Conservation (phyloP, 108 stramenopile genomes). For the Fistulifera solaris region DNA sequence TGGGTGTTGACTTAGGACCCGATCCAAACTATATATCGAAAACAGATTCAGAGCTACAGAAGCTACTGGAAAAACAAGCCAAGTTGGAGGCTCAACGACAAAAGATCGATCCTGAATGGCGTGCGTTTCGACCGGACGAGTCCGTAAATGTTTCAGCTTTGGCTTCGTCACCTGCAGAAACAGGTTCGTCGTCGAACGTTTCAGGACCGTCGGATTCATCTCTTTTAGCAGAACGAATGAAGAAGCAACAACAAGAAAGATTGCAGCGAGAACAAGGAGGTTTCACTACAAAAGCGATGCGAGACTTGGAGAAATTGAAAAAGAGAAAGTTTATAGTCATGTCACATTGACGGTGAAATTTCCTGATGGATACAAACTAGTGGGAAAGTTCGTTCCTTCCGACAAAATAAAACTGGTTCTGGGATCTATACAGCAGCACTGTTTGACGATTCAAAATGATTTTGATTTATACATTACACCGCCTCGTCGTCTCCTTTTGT, state of each 20-base stretch:
- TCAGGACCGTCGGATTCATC: slow-evolving; percentile 34
- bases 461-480: slow-evolving; percentile 78
- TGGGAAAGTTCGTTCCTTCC: slow-evolving; percentile 52
- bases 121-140: slow-evolving; percentile 36
- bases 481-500: slow-evolving; percentile 43
- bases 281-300: slow-evolving; percentile 81
- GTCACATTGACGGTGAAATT: slow-evolving; percentile 57
- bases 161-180: slow-evolving; percentile 4
- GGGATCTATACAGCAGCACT: slow-evolving; percentile 16
- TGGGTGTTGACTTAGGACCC: slow-evolving; percentile 43
- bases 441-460: slow-evolving; percentile 4
- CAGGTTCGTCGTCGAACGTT: not conserved
- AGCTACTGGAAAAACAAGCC: slow-evolving; percentile 31
- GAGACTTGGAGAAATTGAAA: slow-evolving; percentile 67
- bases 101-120: slow-evolving; percentile 39
- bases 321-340: slow-evolving; percentile 70
- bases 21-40: slow-evolving; percentile 15
- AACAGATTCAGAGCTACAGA: slow-evolving; percentile 35
- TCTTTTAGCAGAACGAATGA: slow-evolving; percentile 39
- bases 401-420: slow-evolving; percentile 40
- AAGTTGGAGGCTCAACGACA: slow-evolving; percentile 49
- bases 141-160: slow-evolving; percentile 1
- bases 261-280: slow-evolving; percentile 55
- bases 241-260: slow-evolving; percentile 29
- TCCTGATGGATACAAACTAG: slow-evolving; percentile 40